A percentile compares a stretch with the other conserved stretches of the same genome.
These are phyloP conservation scores for Aspergillus pseudoglaucus DNA, from an alignment of 2,329 filamentous ascomycete genomes.

Conservation along the genomic window DNA sequence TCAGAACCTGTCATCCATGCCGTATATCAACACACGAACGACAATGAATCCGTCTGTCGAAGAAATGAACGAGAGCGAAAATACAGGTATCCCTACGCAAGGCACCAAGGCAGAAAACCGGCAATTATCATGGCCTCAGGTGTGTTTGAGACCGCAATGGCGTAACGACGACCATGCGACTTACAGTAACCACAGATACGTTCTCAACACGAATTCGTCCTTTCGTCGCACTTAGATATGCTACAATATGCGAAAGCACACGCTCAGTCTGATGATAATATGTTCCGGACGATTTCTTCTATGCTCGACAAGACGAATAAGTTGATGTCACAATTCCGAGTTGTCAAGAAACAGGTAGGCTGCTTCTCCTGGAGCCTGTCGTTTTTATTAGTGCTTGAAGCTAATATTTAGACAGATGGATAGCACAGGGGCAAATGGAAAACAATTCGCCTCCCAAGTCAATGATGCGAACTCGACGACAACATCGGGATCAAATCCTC, in stretches of 20 bases:
- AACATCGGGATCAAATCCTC: background rate
- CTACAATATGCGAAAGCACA: conserved; percentile 29
- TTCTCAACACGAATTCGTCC: conserved; percentile 33
- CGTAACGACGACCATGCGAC: too few relatives aligned
- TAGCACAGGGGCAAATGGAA: background rate
- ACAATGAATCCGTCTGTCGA: conserved; percentile 14
- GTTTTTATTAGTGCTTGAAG: background rate
- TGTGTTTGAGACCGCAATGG: conserved; percentile 2
- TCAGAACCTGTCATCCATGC: background rate
- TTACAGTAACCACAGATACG: conserved; percentile 27
- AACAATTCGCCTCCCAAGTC: background rate
- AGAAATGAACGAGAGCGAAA: conserved; percentile 6
- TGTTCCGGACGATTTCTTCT: conserved; percentile 24
- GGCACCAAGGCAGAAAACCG: background rate
- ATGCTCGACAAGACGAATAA: conserved; percentile 36
- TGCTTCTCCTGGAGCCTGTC: conserved; percentile 4
- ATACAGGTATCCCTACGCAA: background rate
- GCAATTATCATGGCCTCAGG: conserved; percentile 18
- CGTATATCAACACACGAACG: background rate
- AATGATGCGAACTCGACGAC: background rate
- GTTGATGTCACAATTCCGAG: conserved; percentile 31
- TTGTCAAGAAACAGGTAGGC: conserved; percentile 32
- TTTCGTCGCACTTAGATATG: conserved; percentile 35
- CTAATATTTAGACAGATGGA: background rate
- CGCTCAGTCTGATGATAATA: conserved; percentile 20